Base-by-base conservation (phyloP, 2,329 filamentous ascomycete species). In the Ploettnerulaceae sp. region DNA sequence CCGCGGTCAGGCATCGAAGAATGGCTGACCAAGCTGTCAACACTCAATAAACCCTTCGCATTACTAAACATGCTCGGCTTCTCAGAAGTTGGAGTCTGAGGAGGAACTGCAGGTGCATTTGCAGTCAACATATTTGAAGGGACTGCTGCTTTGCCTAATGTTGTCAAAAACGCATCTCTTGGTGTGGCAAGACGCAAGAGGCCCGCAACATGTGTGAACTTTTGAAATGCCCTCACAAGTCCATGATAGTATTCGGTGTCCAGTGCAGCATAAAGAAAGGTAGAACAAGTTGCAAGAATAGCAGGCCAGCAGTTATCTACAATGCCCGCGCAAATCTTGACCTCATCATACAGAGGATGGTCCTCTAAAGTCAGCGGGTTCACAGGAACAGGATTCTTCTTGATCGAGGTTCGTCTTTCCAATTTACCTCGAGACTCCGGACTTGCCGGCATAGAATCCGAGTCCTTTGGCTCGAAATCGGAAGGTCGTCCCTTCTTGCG, bases 241-340 rank as follows among this genome's bases (percentile, higher is more conserved):
- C 84, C 81, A 56, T 96, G 90, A 59, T 97, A 98, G 58, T 93
- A 96, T 43, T 96, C 89, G 1, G 88, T 85, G 63, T 98, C 93
- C 3, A 98, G 71, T 0, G 91, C 82, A 22, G 93, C 88, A 62
- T 95, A 94, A 14, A 98, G 70, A 62, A 97, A 98, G 0, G 91
- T 96, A 0, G 93, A 98, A 59, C 89, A 96, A 2, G 89, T 93
- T 1, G 93, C 91, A 38, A 98, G 77, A 29, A 97, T 83, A 9
- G 93, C 93, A 36, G 93, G 93, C 93, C 93, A 98, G 64, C 91
- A 97, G 56, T 87, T 78, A 3, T 94, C 88, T 18, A 98, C 85
- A 45, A 98, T 84, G 7, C 77, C 77, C 9, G 89, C 88, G 58
- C 88, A 91, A 2, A 81, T 80, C 59, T 82, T 79, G 47, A 97